A percentile compares a stretch with the other conserved stretches of the same genome.
Conservation (phyloP, 345 rosid genomes). For the Theobroma cacao region DNA sequence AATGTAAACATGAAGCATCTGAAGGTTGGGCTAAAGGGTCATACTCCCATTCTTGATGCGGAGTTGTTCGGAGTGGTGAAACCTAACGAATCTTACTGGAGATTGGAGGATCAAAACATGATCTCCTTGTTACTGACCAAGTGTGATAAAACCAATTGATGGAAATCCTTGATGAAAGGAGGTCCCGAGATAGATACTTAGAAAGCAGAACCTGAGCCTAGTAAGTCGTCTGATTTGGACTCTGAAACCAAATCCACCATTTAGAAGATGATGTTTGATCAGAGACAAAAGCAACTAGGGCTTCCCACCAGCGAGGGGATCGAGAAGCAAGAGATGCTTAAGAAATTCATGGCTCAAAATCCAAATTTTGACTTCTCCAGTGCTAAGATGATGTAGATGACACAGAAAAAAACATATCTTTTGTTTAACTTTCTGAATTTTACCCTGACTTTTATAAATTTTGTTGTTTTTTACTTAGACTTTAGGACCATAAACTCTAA, state of each 20-base stretch:
- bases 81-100: constrained; percentile 20
- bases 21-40: constrained; percentile 25
- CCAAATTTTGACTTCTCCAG: constrained; percentile 7
- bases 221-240: constrained; percentile 27
- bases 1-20: constrained; percentile 26
- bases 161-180: constrained; percentile 31
- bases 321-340: constrained; percentile 15
- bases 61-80: constrained; percentile 23
- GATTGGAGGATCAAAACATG: constrained; percentile 26
- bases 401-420: too few species aligned
- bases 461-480: too few species aligned
- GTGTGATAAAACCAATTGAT: constrained; percentile 17
- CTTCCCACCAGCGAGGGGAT: constrained; percentile 29
- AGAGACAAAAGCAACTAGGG: too few species aligned
- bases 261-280: constrained; percentile 34
- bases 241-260: constrained; percentile 15
- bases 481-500: too few species aligned
- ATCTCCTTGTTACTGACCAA: constrained; percentile 28
- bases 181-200: constrained; percentile 24
- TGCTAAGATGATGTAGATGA: too few species aligned
- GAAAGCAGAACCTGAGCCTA: constrained; percentile 29
- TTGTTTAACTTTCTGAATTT: too few species aligned
- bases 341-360: constrained; percentile 25
- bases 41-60: too few species aligned
- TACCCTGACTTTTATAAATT: too few species aligned